Evolutionary conservation across 1,284 basidiomycete genomes (phyloP).

Genomic region (Puccinia horiana): DNA sequence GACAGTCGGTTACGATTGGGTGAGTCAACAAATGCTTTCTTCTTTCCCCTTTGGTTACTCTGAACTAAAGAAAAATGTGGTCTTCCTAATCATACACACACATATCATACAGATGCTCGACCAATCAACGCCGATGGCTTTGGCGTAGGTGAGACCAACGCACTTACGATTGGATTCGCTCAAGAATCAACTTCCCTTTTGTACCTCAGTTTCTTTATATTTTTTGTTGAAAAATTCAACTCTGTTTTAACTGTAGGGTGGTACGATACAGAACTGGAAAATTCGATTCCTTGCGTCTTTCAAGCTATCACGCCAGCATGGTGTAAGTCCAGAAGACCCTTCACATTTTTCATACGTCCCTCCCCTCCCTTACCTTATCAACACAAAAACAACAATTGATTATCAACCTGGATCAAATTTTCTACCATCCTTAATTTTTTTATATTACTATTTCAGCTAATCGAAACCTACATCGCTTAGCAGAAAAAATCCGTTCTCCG

Average conservation of each 20-base stretch:
- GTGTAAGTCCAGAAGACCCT: not conserved
- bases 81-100: too few relatives aligned
- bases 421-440: constrained; percentile 1
- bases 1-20: constrained; percentile 78
- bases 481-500: constrained; percentile 91
- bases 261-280: constrained; percentile 78
- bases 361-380: not conserved
- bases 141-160: constrained; percentile 75
- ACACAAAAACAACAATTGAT: not conserved
- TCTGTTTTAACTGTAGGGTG: constrained; percentile 65
- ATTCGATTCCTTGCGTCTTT: constrained; percentile 57
- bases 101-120: constrained; percentile 16
- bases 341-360: not conserved
- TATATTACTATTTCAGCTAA: constrained; percentile 73
- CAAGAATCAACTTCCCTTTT: constrained; percentile 35
- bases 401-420: not conserved
- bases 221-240: too few relatives aligned
- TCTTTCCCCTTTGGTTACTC: not conserved
- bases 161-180: constrained; percentile 50
- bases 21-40: not conserved
- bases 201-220: not conserved
- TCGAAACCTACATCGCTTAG: constrained; percentile 79
- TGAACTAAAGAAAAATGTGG: not conserved
- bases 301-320: constrained; percentile 52
- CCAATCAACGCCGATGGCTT: constrained; percentile 77